Conservation (phyloP, 495 filamentous ascomycete species). For the Penicillium mononematosum region DNA sequence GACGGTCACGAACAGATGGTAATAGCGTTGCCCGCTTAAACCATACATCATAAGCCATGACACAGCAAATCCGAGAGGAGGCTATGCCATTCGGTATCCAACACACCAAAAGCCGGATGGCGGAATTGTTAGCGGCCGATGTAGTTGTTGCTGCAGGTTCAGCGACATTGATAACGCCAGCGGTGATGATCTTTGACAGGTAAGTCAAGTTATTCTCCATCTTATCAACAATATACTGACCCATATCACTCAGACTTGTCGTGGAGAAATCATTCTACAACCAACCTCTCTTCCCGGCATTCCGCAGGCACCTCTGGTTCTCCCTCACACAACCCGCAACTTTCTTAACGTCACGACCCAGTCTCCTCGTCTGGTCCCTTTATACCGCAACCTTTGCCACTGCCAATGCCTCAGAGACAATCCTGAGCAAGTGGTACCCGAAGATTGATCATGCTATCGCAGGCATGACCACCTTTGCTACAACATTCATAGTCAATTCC, state of each 20-base stretch:
- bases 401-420: conserved; percentile 66
- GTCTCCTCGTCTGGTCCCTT: conserved; percentile 74
- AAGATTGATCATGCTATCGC: conserved; percentile 52
- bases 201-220: conserved; percentile 8
- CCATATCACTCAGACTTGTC: conserved; percentile 38
- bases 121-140: conserved; percentile 36
- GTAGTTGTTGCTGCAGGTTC: conserved; percentile 38
- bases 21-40: conserved; percentile 11
- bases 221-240: conserved; percentile 11
- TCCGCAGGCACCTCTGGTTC: conserved; percentile 58
- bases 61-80: conserved; percentile 27
- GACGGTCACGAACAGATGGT: conserved; percentile 8
- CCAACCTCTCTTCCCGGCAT: conserved; percentile 60
- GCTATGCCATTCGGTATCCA: conserved; percentile 30
- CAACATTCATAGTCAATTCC: conserved; percentile 41
- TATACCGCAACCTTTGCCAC: conserved; percentile 88
- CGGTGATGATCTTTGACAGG: conserved; percentile 46
- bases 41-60: conserved; percentile 19
- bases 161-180: conserved; percentile 39
- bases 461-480: conserved; percentile 35
- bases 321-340: conserved; percentile 65
- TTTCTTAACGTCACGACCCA: conserved; percentile 72
- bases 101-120: conserved; percentile 31
- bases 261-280: conserved; percentile 88
- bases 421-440: conserved; percentile 38